These are phyloP conservation scores for Ceratocystis huliohia DNA, from an alignment of 2,329 filamentous ascomycete genomes.

Conservation along the genomic window DNA sequence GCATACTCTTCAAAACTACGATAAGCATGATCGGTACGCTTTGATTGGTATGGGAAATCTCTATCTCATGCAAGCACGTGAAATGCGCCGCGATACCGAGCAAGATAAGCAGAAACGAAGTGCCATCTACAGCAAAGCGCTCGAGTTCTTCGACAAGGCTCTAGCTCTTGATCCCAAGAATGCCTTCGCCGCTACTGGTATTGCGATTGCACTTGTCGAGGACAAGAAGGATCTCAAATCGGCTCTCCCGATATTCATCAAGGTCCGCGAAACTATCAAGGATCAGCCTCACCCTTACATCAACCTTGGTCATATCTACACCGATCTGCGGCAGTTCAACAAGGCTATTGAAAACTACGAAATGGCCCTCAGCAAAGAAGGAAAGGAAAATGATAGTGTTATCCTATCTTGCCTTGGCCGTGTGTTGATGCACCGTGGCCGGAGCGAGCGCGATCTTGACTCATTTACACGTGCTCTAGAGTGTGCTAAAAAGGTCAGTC, in stretches of 20 bases:
- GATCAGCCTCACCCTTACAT: conserved; percentile 71
- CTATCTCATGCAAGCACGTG: conserved; percentile 71
- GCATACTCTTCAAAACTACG: conserved; percentile 81
- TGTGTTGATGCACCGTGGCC: conserved; percentile 72
- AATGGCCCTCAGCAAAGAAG: conserved; percentile 64
- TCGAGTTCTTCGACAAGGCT: conserved; percentile 98
- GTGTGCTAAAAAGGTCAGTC: conserved; percentile 49
- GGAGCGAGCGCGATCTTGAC: conserved; percentile 45
- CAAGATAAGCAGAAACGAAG: conserved; percentile 82
- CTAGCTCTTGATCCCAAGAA: conserved; percentile 90
- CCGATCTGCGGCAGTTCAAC: conserved; percentile 76
- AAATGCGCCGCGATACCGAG: conserved; percentile 87
- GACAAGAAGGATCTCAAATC: conserved; percentile 80
- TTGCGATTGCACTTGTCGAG: conserved; percentile 87
- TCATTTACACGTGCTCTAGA: conserved; percentile 45
- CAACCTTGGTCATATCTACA: conserved; percentile 87
- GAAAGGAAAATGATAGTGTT: conserved; percentile 57
- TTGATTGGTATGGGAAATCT: conserved; percentile 95
- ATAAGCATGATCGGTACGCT: conserved; percentile 97
- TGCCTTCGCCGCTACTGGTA: conserved; percentile 88
- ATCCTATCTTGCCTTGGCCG: conserved; percentile 78
- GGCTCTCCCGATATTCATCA: conserved; percentile 77
- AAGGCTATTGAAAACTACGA: conserved; percentile 96
- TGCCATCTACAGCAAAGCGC: conserved; percentile 75
- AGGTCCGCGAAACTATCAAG: conserved; percentile 78